These are phyloP conservation scores for Parasitella parasitica DNA, from an alignment of 371 early-diverging fungal genomes.

Conservation along the genomic window DNA sequence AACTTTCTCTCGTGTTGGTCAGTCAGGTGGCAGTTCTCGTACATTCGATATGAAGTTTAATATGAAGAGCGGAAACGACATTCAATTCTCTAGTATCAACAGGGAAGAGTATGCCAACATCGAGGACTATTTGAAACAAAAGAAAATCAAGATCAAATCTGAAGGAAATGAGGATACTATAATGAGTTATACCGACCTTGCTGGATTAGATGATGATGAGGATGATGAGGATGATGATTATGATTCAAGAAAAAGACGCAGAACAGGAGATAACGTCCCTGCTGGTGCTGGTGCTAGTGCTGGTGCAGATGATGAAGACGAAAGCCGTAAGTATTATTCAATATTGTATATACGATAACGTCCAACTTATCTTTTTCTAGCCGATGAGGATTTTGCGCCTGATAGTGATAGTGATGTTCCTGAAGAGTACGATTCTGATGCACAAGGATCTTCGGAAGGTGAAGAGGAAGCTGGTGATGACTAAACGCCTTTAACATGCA, in stretches of 20 bases:
- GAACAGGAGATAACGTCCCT: slow-evolving; percentile 33
- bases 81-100: slow-evolving; percentile 84
- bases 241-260: slow-evolving; percentile 50
- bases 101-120: slow-evolving; percentile 88
- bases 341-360: too few relatives aligned
- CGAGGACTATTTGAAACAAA: slow-evolving; percentile 76
- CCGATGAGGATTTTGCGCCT: slow-evolving; percentile 91
- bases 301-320: slow-evolving; percentile 62
- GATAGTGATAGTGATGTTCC: slow-evolving; percentile 82
- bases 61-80: slow-evolving; percentile 76
- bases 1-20: slow-evolving; percentile 87
- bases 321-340: slow-evolving; percentile 48
- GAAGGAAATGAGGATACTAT: slow-evolving; percentile 66
- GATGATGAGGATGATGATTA: slow-evolving; percentile 36
- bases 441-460: slow-evolving; percentile 44
- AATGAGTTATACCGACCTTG: slow-evolving; percentile 62
- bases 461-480: slow-evolving; percentile 24
- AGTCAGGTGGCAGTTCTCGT: slow-evolving; percentile 65
- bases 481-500: background rate
- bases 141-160: slow-evolving; percentile 83
- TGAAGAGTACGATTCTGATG: slow-evolving; percentile 89
- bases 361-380: slow-evolving; percentile 30
- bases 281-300: too few relatives aligned
- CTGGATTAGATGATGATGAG: slow-evolving; percentile 59
- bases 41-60: slow-evolving; percentile 95